Base-by-base conservation (phyloP, 495 filamentous ascomycete species). In the Penicillium paradoxum region DNA sequence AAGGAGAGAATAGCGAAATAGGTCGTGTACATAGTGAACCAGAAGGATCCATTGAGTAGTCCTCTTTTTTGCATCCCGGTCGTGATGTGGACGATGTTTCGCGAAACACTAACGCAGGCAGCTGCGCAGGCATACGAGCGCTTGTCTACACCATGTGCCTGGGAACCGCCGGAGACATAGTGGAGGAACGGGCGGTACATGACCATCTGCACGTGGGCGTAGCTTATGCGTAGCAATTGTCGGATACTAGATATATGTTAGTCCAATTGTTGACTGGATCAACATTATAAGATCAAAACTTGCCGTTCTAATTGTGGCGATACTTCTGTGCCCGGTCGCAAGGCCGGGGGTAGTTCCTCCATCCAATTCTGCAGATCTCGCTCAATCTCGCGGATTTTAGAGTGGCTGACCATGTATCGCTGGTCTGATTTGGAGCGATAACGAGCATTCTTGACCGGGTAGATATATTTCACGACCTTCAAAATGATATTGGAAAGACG, bases 21-120 rank as follows among this genome's bases (percentile, higher is more conserved):
- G 13, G 90, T 88, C 2, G 93, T 95, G 58, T 97, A 97, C 72
- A 96, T 90, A 42, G 87, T 88, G 59, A 96, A 97, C 93, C 93
- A 98, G 71, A 91, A 96, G 0, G 91, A 88, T 0, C 93, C 93
- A 59, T 88, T 87, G 19, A 98, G 79, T 10, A 95, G 75, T 0
- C 84, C 85, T 56, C 84, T 79, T 61, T 84, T 87, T 54, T 91
- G 89, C 83, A 97, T 97, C 56, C 93, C 87, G 24, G 82, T 83
- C 2, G 87, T 89, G 52, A 96, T 93, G 66, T 96, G 92, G 30
- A 97, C 83, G 50, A 98, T 93, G 61, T 96, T 97, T 22, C 93
- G 83, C 17, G 91, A 91, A 2, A 96, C 89, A 59, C 84, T 89
- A 47, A 98, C 86, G 53, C 89, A 93, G 3, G 90, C 89, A n/a